Evolutionary conservation across 495 filamentous ascomycete genomes (phyloP).

Genomic region (Evansstolkia leycettana): DNA sequence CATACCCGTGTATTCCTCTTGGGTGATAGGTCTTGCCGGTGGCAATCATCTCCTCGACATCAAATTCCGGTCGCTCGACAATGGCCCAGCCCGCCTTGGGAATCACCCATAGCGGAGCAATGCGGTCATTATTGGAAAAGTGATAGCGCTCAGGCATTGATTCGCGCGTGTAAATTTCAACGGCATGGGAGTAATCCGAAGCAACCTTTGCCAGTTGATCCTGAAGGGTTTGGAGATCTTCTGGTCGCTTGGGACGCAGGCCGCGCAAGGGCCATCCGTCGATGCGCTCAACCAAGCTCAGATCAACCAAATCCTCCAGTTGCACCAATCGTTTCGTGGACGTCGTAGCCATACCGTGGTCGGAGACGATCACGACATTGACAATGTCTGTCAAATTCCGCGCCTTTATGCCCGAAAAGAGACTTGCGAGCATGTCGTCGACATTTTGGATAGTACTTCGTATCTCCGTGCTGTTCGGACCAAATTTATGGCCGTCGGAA

Average conservation of each 20-base stretch:
- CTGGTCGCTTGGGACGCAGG: conserved; percentile 57
- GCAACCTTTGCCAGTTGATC: conserved; percentile 26
- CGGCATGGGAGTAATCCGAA: conserved; percentile 44
- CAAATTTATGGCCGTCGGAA: conserved; percentile 69
- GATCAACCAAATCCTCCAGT: conserved; percentile 80
- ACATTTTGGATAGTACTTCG: conserved; percentile 56
- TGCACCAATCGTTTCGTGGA: conserved; percentile 73
- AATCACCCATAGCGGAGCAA: conserved; percentile 86
- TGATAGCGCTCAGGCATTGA: conserved; percentile 86
- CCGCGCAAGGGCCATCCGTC: conserved; percentile 95
- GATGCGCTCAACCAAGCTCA: conserved; percentile 59
- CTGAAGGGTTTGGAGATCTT: conserved; percentile 37
- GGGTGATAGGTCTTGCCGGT: conserved; percentile 59
- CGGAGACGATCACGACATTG: conserved; percentile 95
- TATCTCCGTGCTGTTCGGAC: conserved; percentile 91
- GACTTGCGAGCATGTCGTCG: conserved; percentile 61
- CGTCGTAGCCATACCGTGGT: conserved; percentile 97
- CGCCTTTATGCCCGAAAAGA: conserved; percentile 65
- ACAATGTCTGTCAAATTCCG: conserved; percentile 81
- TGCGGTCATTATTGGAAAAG: conserved; percentile 72
- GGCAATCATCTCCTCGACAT: conserved; percentile 48
- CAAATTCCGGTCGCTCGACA: conserved; percentile 65
- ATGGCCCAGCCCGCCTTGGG: conserved; percentile 86
- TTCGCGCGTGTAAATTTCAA: conserved; percentile 76
- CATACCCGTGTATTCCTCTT: conserved; percentile 76